Conservation (phyloP, 108 stramenopile genomes). For the Conticribra weissflogii region DNA sequence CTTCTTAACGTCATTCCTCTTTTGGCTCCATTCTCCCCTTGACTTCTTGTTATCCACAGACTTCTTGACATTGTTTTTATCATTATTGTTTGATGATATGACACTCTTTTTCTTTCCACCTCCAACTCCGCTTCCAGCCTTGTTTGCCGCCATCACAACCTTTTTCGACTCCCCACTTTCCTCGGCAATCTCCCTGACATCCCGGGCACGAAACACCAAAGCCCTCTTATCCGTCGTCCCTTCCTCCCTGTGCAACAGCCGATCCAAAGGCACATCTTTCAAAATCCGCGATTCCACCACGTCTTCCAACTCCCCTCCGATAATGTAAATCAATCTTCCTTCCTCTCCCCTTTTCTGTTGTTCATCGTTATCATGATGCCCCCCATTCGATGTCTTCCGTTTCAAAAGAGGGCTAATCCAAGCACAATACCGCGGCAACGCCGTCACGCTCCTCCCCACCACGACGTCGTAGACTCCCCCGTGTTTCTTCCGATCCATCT, state of each 20-base stretch:
- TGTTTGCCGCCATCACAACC: constrained; percentile 8
- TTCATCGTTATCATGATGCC: too few species aligned
- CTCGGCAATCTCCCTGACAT: constrained; percentile 57
- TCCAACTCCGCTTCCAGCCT: too few species aligned
- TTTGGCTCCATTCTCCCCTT: constrained; percentile 67
- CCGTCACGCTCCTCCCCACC: constrained; percentile 79
- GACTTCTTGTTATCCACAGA: constrained; percentile 35
- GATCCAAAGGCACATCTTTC: constrained; percentile 55
- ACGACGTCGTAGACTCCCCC: constrained; percentile 60
- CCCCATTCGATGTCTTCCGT: too few species aligned
- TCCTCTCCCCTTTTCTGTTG: constrained; percentile 18
- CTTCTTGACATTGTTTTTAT: constrained; percentile 16
- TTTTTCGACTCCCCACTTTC: constrained; percentile 58
- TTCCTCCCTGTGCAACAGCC: constrained; percentile 39
- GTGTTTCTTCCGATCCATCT: constrained; percentile 33
- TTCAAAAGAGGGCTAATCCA: constrained; percentile 77
- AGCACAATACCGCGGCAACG: constrained; percentile 72
- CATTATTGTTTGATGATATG: not conserved
- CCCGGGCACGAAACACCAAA: constrained; percentile 53
- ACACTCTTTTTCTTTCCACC: constrained; percentile 1
- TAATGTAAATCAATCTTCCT: constrained; percentile 77
- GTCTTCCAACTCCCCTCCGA: constrained; percentile 78
- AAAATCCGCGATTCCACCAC: constrained; percentile 40
- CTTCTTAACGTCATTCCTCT: constrained; percentile 53
- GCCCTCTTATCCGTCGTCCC: constrained; percentile 77